Base-by-base conservation (phyloP, 2,329 filamentous ascomycete species). In the Microdochium nivale region DNA sequence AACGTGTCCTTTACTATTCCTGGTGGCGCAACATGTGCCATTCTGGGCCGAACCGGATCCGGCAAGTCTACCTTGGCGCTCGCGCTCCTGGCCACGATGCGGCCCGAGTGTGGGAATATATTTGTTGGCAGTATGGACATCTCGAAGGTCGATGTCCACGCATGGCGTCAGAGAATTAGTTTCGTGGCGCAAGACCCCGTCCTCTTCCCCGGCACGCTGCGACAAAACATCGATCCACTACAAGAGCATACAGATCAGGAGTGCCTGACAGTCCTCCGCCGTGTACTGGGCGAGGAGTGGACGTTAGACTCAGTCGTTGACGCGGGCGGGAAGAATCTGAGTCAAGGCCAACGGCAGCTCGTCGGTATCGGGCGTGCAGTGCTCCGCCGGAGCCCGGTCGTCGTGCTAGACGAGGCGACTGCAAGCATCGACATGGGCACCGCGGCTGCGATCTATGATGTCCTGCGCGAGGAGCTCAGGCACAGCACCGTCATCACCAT, bases 21-120 rank as follows among this genome's bases (percentile, higher is more conserved):
- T 0, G 78, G 78, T 2, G 78, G 79, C 1, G 72, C 78, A 9
- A 82, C 78, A 0, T 81, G 80, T 37, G 79, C 79, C 0, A 80
- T 96, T 5, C 84, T 92, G 1, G 90, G 90, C 1, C 83, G 90
- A 33, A 96, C 91, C 0, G 86, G 88, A 0, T 94, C 88, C 0
- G 90, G 90, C 16, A 96, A 96, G 69, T 91, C 86, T 25, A 96
- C 90, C 0, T 70, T 84, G 2, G 81, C 80, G 2, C 75, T 84
- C 27, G 77, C 78, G 2, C 70, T 85, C 1, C 71, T 83, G 0
- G 78, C 75, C 2, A 81, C 79, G 0, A 70, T 83, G 43, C 70
- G 75, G 1, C 78, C 81, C 0, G 64, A 64, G 2, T 62, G 65
- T 1, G 81, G 81, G 1, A 63, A 61, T n/a, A 74, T 84, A 46